Conservation (phyloP, 2,329 filamentous ascomycete species). For the Aspergillus fijiensis region DNA sequence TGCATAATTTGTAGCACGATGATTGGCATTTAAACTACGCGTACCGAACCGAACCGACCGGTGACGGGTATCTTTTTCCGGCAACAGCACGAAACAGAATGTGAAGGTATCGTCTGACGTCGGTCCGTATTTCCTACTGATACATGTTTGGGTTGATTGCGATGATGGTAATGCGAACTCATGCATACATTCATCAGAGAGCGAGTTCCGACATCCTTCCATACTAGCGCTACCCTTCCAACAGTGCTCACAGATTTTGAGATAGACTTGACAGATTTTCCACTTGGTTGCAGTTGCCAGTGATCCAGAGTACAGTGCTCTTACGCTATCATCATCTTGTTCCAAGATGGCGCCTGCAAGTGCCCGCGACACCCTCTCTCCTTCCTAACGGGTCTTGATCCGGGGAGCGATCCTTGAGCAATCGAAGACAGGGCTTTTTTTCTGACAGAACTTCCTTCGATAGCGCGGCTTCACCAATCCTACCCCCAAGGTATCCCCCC, state of each 20-base stretch:
- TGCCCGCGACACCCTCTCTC: constrained; percentile 6
- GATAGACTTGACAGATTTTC: neutral
- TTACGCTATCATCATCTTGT: neutral
- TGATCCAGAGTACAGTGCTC: neutral
- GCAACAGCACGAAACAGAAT: no score
- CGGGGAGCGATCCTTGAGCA: neutral
- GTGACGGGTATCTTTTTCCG: neutral
- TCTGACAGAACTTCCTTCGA: neutral
- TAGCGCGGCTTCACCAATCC: constrained; percentile 51
- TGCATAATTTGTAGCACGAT: neutral
- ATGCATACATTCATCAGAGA: neutral
- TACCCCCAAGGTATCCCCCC: constrained; percentile 42
- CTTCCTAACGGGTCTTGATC: neutral
- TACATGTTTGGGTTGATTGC: no score
- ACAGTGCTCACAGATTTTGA: neutral
- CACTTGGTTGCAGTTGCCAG: neutral
- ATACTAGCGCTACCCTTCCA: neutral
- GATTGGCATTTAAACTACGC: neutral
- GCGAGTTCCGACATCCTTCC: neutral
- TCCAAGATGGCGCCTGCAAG: constrained; percentile 37
- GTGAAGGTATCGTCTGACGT: no score
- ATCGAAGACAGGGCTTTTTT: neutral
- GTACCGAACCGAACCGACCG: neutral
- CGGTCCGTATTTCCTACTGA: no score
- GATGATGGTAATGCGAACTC: no score